Conservation (phyloP, 169 alveolate species). For the Ichthyophthirius multifiliis region DNA sequence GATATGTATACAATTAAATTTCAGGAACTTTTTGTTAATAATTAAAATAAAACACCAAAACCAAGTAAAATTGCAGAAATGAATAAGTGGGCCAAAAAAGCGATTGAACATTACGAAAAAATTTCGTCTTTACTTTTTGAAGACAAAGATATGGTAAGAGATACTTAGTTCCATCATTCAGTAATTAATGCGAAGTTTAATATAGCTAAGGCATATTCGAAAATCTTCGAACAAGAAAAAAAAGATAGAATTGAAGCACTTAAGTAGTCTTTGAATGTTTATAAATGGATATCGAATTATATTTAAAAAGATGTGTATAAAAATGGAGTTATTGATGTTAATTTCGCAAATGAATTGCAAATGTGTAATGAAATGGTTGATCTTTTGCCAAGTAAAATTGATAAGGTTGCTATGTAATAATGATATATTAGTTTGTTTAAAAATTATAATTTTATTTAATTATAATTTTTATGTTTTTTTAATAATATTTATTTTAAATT, state of each 20-base stretch:
- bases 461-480: too few relatives aligned
- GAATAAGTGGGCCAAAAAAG: slow-evolving; percentile 50
- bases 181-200: slow-evolving; percentile 53
- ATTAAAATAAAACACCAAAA: slow-evolving; percentile 50
- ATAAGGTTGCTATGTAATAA: too few relatives aligned
- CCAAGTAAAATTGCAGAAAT: slow-evolving; percentile 46
- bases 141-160: slow-evolving; percentile 53
- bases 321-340: slow-evolving; percentile 42
- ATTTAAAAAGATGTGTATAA: slow-evolving; percentile 41
- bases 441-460: too few relatives aligned
- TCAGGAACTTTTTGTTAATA: slow-evolving; percentile 11
- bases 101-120: slow-evolving; percentile 34
- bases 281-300: slow-evolving; percentile 38
- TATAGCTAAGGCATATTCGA: slow-evolving; percentile 55
- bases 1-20: slow-evolving; percentile 76
- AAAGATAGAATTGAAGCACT: slow-evolving; percentile 42
- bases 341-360: slow-evolving; percentile 47
- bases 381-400: slow-evolving; percentile 65
- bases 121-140: slow-evolving; percentile 44
- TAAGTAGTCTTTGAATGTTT: slow-evolving; percentile 46
- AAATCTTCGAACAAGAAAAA: slow-evolving; percentile 41
- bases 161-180: slow-evolving; percentile 44
- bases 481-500: too few relatives aligned
- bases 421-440: too few relatives aligned
- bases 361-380: slow-evolving; percentile 72